Evolutionary conservation across 345 rosid genomes (phyloP).

Genomic region (Draba incana): DNA sequence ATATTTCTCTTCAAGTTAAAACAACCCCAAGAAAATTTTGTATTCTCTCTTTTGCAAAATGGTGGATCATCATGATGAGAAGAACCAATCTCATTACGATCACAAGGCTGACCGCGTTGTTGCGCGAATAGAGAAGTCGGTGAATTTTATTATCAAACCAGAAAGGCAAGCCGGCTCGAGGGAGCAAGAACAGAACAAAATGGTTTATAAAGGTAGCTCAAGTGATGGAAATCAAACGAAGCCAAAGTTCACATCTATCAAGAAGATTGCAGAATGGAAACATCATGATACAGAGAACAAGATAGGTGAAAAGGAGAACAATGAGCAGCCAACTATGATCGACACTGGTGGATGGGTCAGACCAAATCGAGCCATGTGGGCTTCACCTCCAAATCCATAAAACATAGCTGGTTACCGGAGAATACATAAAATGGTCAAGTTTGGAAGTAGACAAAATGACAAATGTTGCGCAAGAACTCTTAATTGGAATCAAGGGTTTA

Average conservation of each 20-base stretch:
- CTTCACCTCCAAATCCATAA: conserved; percentile 12
- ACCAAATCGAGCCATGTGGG: conserved; percentile 37
- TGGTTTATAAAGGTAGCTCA: background rate
- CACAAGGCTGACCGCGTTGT: conserved; percentile 6
- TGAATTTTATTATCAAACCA: background rate
- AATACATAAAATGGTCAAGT: too few species aligned
- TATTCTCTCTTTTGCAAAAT: background rate
- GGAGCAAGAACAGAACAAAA: background rate
- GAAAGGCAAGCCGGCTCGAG: conserved; percentile 2
- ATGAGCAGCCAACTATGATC: conserved; percentile 23
- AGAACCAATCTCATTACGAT: conserved; percentile 2
- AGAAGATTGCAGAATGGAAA: conserved; percentile 24
- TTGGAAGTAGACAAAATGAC: too few species aligned
- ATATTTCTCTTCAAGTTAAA: background rate
- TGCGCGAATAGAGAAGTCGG: conserved; percentile 21
- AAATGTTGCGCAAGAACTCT: too few species aligned
- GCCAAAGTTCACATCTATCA: background rate
- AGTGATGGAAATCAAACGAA: background rate
- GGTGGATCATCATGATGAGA: conserved; percentile 6
- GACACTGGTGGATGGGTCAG: conserved; percentile 33
- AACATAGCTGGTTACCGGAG: too few species aligned
- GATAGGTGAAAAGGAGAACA: conserved; percentile 4
- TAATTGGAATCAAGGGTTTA: too few species aligned
- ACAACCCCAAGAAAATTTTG: background rate
- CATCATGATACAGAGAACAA: conserved; percentile 5